Conservation (phyloP, 177 flowering plant species). For the Vitis hybrid region DNA sequence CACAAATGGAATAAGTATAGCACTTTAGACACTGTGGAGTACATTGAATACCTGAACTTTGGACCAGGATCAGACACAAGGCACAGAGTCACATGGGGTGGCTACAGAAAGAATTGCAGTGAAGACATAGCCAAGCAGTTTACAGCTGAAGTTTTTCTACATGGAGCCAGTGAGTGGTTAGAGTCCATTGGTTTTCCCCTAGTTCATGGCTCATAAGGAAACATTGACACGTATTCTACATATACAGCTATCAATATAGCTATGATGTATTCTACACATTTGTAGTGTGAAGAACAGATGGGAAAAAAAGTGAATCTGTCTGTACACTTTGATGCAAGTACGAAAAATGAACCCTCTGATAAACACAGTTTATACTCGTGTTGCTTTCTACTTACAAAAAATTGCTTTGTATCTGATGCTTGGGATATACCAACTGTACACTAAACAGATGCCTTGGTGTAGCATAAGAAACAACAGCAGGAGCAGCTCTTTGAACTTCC, state of each 20-base stretch:
- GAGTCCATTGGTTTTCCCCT: slow-evolving; percentile 33
- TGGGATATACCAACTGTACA: neutral
- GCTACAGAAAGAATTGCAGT: slow-evolving; percentile 37
- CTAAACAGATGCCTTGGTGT: neutral
- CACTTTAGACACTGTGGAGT: slow-evolving; percentile 35
- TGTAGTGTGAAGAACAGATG: neutral
- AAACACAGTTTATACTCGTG: neutral
- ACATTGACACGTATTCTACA: too few species aligned
- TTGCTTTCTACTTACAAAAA: slow-evolving; percentile 4
- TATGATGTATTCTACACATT: neutral
- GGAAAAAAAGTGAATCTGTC: too few species aligned
- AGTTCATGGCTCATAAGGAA: slow-evolving; percentile 7
- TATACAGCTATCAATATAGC: too few species aligned
- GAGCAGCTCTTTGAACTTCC: slow-evolving; percentile 2
- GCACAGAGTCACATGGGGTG: slow-evolving; percentile 37
- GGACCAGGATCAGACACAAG: slow-evolving; percentile 46
- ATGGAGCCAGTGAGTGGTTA: slow-evolving; percentile 41
- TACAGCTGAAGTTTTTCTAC: slow-evolving; percentile 33
- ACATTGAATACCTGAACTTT: slow-evolving; percentile 36
- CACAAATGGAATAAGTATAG: slow-evolving; percentile 33
- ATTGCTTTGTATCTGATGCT: neutral
- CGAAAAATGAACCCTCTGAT: neutral
- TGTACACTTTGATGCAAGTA: neutral
- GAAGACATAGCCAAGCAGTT: slow-evolving; percentile 28
- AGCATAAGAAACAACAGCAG: neutral